A percentile compares a stretch with the other conserved stretches of the same genome.
Evolutionary conservation across 164 flowering plant species (phyloP).

Genomic region (Aristolochia fimbriata): DNA sequence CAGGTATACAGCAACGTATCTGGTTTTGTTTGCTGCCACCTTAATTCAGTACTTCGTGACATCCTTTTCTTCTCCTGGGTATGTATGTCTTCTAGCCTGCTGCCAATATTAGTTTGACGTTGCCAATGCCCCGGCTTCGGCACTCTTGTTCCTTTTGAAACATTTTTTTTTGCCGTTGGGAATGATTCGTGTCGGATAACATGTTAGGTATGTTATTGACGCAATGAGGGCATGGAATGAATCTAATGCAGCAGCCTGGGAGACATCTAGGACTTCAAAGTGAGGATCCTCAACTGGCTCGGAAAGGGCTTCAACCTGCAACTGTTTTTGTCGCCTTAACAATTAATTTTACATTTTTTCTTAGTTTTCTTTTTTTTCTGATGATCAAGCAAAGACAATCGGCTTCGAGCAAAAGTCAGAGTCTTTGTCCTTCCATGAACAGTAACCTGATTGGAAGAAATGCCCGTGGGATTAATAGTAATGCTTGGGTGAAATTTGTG

Average conservation of each 20-base stretch:
- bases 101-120: not conserved
- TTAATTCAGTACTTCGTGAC: constrained; percentile 75
- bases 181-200: not conserved
- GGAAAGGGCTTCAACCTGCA: not conserved
- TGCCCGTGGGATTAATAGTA: constrained; percentile 23
- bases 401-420: constrained; percentile 69
- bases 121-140: not conserved
- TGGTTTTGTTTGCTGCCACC: constrained; percentile 53
- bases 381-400: constrained; percentile 90
- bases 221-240: constrained; percentile 61
- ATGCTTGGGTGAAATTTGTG: constrained; percentile 74
- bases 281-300: constrained; percentile 19
- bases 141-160: not conserved
- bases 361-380: constrained; percentile 14
- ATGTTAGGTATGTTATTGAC: constrained; percentile 70
- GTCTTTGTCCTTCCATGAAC: constrained; percentile 38
- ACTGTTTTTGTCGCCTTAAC: not conserved
- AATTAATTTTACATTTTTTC: not conserved
- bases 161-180: not conserved
- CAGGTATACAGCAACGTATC: constrained; percentile 68
- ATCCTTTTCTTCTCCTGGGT: constrained; percentile 92
- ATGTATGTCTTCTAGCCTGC: constrained; percentile 10
- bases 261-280: constrained; percentile 43
- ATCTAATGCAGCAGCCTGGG: constrained; percentile 25
- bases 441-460: constrained; percentile 34